These are phyloP conservation scores for Collybia sordida DNA, from an alignment of 768 basidiomycete genomes.

Conservation along the genomic window DNA sequence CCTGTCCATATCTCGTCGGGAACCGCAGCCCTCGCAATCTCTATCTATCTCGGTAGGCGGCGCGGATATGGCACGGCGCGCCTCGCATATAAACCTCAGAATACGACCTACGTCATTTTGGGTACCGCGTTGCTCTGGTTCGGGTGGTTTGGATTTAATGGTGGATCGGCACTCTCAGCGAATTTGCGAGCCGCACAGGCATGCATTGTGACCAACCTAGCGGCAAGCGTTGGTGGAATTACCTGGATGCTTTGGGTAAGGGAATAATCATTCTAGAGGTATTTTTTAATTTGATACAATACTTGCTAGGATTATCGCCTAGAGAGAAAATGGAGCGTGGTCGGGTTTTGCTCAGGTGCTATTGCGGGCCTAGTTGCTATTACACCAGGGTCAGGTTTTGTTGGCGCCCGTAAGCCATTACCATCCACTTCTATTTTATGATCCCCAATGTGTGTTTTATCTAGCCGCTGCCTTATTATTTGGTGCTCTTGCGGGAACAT, in stretches of 20 bases:
- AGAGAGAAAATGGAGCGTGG: conserved; percentile 90
- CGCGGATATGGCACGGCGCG: conserved; percentile 89
- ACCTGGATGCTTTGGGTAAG: conserved; percentile 90
- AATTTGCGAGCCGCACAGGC: conserved; percentile 87
- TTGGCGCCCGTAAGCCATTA: conserved; percentile 62
- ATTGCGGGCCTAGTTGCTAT: conserved; percentile 90
- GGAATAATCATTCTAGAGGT: not conserved
- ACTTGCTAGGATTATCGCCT: conserved; percentile 77
- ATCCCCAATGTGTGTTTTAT: not conserved
- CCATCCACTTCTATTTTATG: not conserved
- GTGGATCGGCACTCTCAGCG: conserved; percentile 86
- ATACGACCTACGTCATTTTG: conserved; percentile 89
- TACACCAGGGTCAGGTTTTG: conserved; percentile 81
- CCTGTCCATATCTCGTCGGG: conserved; percentile 97
- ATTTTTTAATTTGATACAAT: not conserved
- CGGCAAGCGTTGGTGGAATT: conserved; percentile 83
- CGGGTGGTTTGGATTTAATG: conserved; percentile 96
- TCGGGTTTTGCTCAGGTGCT: conserved; percentile 95
- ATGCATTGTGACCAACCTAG: conserved; percentile 91
- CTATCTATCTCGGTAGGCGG: conserved; percentile 87
- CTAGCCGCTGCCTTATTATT: conserved; percentile 80
- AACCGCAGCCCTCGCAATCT: conserved; percentile 87
- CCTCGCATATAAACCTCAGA: conserved; percentile 91
- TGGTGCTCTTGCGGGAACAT: conserved; percentile 78
- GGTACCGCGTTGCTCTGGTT: conserved; percentile 95